Percentiles rank a stretch among this genome's conserved stretches.
Conservation (phyloP, 305 asterid genomes). For the Fraxinus velutina region DNA sequence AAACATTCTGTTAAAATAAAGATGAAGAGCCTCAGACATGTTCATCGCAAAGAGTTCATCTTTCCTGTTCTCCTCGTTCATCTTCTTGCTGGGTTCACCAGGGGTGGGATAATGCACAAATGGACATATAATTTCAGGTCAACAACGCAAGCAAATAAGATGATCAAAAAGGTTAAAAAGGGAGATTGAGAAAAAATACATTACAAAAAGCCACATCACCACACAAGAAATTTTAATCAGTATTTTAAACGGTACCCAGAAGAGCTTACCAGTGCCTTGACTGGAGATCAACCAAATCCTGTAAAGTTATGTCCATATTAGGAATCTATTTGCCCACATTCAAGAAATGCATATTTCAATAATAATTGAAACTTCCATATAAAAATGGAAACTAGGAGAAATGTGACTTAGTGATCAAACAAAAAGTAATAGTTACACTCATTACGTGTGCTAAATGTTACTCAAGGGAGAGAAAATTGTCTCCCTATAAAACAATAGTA, state of each 20-base stretch:
- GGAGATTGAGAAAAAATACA: not conserved
- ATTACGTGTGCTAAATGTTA: slow-evolving; percentile 14
- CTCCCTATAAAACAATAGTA: not conserved
- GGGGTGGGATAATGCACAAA: slow-evolving; percentile 3
- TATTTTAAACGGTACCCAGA: not conserved
- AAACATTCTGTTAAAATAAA: slow-evolving; percentile 5
- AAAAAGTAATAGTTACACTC: not conserved
- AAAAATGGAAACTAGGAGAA: not conserved
- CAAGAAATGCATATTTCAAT: slow-evolving; percentile 13
- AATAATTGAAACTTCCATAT: not conserved
- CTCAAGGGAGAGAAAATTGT: slow-evolving; percentile 1
- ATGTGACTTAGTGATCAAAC: not conserved
- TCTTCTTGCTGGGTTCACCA: slow-evolving; percentile 1
- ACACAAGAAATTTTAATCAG: slow-evolving; percentile 11
- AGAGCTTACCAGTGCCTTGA: slow-evolving; percentile 37
- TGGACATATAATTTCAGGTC: not conserved
- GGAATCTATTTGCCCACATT: slow-evolving; percentile 4
- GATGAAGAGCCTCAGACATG: slow-evolving; percentile 1
- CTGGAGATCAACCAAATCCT: slow-evolving; percentile 44
- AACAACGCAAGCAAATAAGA: not conserved
- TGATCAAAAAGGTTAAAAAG: slow-evolving; percentile 5
- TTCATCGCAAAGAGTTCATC: not conserved
- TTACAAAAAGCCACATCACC: slow-evolving; percentile 2
- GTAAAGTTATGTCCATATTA: slow-evolving; percentile 29
- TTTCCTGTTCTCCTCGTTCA: not conserved